Base-by-base conservation (phyloP, 148 eudicot species). In the Nyssa sinensis region DNA sequence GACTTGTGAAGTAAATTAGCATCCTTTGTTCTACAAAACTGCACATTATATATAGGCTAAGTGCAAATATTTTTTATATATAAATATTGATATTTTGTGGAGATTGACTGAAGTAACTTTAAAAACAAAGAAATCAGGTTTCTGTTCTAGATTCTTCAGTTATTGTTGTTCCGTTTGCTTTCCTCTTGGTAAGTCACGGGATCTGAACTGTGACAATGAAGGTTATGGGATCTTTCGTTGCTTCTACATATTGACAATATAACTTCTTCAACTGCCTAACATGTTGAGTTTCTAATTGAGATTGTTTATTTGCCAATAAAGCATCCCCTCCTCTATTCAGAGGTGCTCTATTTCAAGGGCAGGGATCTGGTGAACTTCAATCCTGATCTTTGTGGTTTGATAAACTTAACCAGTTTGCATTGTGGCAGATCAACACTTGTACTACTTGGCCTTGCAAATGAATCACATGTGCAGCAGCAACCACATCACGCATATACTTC, bases 401-500 rank as follows among this genome's bases (percentile, higher is more conserved):
- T 67, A 29, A 55, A 65, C 31, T 51, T 27, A 5, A 39, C 57
- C 11, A 28, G 32, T 64, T 75, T 47, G 62, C 32, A 49, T 61
- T 82, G 71, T 73, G 53, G 51, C 91, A 93, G 97, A 72, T 78
- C 93, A 31, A 83, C 86, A n/a, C 81, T 93, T 27, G 75, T 67
- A 30, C 75, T 85, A 75, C 91, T 93, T 25, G 97, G 96, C 61
- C 82, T 93, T 75, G 78, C 76, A 63, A 83, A 75, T 66, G 94
- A 92, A 78, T 44, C 86, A 4, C 81, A 76, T 62, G 10, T 55
- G 71, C 81, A 81, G 71, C 81, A 81, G 67, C 89, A 86, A 71
- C 68, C 80, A 19, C 83, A 67, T 31, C 75, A 27, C 30, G 14
- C 73, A 47, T 19, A 79, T 64, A 66, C 83, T 25, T 69, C 87